phyloP scores from a whole-genome alignment of 306 rosid genomes.

The Albizia julibrissin region DNA sequence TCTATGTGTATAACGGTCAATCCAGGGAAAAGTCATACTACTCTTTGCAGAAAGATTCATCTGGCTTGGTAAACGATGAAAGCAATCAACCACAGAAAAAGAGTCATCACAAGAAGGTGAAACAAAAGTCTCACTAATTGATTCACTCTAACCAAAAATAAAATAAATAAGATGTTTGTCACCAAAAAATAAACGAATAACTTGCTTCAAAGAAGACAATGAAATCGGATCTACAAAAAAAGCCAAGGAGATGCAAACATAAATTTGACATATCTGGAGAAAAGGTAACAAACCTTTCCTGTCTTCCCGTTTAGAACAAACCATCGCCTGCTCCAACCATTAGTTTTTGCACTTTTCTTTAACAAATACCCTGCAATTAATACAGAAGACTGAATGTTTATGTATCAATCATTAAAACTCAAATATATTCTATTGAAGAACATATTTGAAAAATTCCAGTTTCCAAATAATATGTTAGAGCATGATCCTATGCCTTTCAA shows the following conservation, averaged over 20 bases:
- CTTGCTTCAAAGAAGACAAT: neutral
- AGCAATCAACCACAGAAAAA: neutral
- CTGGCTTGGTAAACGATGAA: neutral
- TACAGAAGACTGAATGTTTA: constrained; percentile 4
- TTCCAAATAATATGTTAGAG: constrained; percentile 13
- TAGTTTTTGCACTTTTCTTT: constrained; percentile 89
- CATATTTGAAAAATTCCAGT: neutral
- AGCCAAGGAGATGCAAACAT: neutral
- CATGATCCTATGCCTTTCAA: neutral
- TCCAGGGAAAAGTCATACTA: neutral
- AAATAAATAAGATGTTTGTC: neutral
- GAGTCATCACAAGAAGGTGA: neutral
- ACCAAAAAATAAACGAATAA: neutral
- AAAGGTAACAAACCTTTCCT: constrained; percentile 73
- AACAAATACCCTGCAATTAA: constrained; percentile 66
- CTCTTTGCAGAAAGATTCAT: neutral
- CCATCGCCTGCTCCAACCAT: constrained; percentile 95
- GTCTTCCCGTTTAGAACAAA: constrained; percentile 95
- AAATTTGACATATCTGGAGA: neutral
- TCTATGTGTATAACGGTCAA: neutral
- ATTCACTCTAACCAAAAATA: neutral
- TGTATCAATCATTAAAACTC: neutral
- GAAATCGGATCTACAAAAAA: neutral
- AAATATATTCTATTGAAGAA: neutral
- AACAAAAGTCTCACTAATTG: neutral